Evolutionary conservation across 2,329 filamentous ascomycete species (phyloP).

Genomic region (Rosellinia necatrix): DNA sequence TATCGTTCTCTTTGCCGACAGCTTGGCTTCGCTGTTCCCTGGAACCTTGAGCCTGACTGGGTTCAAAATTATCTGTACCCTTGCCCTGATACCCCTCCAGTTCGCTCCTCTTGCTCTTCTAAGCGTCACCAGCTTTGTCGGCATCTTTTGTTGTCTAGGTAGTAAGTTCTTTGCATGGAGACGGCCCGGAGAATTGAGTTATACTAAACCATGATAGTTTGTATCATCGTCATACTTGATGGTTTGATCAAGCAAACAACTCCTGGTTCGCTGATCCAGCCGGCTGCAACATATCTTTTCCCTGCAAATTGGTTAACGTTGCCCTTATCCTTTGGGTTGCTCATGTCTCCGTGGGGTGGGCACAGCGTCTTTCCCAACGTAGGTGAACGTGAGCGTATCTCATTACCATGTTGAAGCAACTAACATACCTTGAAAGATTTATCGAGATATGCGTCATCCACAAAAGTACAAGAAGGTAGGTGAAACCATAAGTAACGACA

Average conservation of each 20-base stretch:
- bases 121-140: constrained; percentile 88
- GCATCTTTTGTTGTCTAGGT: constrained; percentile 86
- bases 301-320: constrained; percentile 86
- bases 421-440: constrained; percentile 50
- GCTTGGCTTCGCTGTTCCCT: constrained; percentile 77
- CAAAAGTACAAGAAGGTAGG: constrained; percentile 67
- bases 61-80: constrained; percentile 86
- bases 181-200: constrained; percentile 7
- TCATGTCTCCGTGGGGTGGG: constrained; percentile 76
- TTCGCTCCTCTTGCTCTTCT: constrained; percentile 83
- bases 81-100: constrained; percentile 79
- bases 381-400: constrained; percentile 25
- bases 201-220: constrained; percentile 58
- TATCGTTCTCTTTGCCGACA: constrained; percentile 73
- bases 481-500: too few species aligned
- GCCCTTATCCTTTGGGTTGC: constrained; percentile 84
- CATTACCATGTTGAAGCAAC: neutral
- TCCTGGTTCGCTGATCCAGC: constrained; percentile 83
- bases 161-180: constrained; percentile 62
- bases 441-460: constrained; percentile 71
- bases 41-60: constrained; percentile 64
- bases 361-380: constrained; percentile 80
- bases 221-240: constrained; percentile 81
- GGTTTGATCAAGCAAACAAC: constrained; percentile 79
- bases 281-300: constrained; percentile 79